These are phyloP conservation scores for Lepiota subincarnata DNA, from an alignment of 768 basidiomycete species.

Conservation along the genomic window DNA sequence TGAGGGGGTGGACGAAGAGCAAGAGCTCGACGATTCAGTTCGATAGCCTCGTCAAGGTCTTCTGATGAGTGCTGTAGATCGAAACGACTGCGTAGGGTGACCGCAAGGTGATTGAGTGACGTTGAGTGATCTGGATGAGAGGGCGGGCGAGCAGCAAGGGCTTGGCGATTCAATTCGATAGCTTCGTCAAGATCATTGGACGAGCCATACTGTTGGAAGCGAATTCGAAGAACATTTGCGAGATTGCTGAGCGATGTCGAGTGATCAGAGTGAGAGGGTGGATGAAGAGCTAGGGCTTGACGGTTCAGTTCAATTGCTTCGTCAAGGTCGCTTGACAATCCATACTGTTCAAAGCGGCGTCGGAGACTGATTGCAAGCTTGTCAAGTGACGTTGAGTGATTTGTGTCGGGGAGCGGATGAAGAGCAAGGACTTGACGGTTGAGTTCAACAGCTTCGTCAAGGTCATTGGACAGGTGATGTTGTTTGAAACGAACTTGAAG, in stretches of 20 bases:
- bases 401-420: not conserved
- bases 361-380: not conserved
- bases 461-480: not conserved
- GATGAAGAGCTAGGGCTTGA: conserved; percentile 12
- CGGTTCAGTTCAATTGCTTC: conserved; percentile 12
- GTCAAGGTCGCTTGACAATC: conserved; percentile 4
- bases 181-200: conserved; percentile 11
- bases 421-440: not conserved
- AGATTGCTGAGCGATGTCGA: conserved; percentile 3
- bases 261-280: conserved; percentile 7
- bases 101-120: conserved; percentile 5
- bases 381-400: not conserved
- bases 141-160: conserved; percentile 10
- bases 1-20: not conserved
- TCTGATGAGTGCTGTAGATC: too few relatives aligned
- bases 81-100: too few relatives aligned
- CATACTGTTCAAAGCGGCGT: not conserved
- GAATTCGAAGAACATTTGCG: conserved; percentile 10
- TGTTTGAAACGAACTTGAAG: conserved; percentile 13
- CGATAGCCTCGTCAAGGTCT: conserved; percentile 1
- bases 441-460: not conserved
- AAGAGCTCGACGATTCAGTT: not conserved
- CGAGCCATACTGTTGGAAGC: conserved; percentile 14
- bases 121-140: conserved; percentile 12
- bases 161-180: conserved; percentile 9